Evolutionary conservation across 2,329 filamentous ascomycete species (phyloP).

Genomic region (Colletotrichum navitas): DNA sequence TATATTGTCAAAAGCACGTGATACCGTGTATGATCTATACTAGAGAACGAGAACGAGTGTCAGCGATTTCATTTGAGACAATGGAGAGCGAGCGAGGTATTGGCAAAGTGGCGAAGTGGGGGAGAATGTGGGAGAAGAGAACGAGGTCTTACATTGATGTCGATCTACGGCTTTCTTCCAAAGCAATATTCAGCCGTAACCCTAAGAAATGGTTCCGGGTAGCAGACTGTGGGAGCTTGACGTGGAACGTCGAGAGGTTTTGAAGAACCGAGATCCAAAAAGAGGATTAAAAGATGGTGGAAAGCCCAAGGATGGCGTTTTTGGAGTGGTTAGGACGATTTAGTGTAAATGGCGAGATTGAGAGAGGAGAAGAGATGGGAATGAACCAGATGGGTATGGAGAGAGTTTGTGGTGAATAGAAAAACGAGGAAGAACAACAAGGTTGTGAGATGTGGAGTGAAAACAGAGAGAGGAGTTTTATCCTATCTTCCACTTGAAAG

Average conservation of each 20-base stretch:
- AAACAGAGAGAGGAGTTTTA: not conserved
- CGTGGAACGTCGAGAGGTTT: not conserved
- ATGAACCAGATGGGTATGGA: not conserved
- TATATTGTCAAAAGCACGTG: not conserved
- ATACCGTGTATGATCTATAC: not conserved
- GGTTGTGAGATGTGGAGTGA: not conserved
- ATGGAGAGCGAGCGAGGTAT: not conserved
- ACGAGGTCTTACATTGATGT: not conserved
- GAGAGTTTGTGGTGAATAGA: not conserved
- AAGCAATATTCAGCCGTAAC: not conserved
- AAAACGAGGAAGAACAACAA: not conserved
- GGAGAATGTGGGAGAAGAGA: not conserved
- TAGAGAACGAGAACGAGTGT: not conserved
- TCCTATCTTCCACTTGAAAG: not conserved
- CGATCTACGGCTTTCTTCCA: not conserved
- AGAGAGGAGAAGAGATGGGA: not conserved
- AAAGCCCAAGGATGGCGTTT: not conserved
- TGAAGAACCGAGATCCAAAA: not conserved
- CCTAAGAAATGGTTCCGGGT: not conserved
- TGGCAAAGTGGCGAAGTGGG: not conserved
- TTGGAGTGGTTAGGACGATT: not conserved
- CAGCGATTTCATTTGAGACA: not conserved
- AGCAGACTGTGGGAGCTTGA: not conserved
- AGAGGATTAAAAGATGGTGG: too few species aligned
- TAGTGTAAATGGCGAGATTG: not conserved